These are phyloP conservation scores for Aspergillus pseudoterreus DNA, from an alignment of 2,329 filamentous ascomycete genomes.

Conservation along the genomic window DNA sequence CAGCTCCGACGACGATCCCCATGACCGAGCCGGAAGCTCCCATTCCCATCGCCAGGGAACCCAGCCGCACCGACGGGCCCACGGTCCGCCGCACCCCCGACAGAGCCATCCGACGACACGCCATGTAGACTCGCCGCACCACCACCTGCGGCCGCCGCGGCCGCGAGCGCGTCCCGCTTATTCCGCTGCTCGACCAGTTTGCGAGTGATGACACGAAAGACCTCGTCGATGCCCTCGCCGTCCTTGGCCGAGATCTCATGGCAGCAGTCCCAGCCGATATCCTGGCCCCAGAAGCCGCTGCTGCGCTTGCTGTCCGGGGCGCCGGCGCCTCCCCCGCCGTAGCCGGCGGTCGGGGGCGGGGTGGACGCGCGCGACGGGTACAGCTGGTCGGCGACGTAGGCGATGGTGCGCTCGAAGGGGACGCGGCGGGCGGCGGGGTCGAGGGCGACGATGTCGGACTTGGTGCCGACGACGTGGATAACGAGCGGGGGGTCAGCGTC, in stretches of 20 bases:
- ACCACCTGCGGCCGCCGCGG: conserved; percentile 43
- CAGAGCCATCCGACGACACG: conserved; percentile 44
- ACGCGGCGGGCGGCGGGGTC: conserved; percentile 78
- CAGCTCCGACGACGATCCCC: conserved; percentile 65
- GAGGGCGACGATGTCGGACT: conserved; percentile 82
- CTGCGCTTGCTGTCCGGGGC: conserved; percentile 42
- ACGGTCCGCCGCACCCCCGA: conserved; percentile 2
- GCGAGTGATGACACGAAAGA: conserved; percentile 84
- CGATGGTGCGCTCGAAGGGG: conserved; percentile 91
- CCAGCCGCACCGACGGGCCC: background rate
- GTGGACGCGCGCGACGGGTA: conserved; percentile 67
- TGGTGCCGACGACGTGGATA: conserved; percentile 92
- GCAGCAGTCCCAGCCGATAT: conserved; percentile 93
- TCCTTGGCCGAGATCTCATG: conserved; percentile 95
- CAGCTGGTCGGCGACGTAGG: conserved; percentile 89
- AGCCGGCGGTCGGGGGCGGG: conserved; percentile 61
- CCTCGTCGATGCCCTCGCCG: conserved; percentile 93
- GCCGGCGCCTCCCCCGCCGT: conserved; percentile 8
- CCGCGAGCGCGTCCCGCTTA: conserved; percentile 48
- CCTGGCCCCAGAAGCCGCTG: conserved; percentile 70
- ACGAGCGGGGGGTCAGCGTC: conserved; percentile 58
- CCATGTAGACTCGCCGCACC: conserved; percentile 36
- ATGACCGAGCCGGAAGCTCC: conserved; percentile 57
- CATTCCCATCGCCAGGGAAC: conserved; percentile 41
- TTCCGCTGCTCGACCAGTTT: conserved; percentile 73